phyloP scores from a whole-genome alignment of 2,329 filamentous ascomycete species.

The Xylariaceae sp. region DNA sequence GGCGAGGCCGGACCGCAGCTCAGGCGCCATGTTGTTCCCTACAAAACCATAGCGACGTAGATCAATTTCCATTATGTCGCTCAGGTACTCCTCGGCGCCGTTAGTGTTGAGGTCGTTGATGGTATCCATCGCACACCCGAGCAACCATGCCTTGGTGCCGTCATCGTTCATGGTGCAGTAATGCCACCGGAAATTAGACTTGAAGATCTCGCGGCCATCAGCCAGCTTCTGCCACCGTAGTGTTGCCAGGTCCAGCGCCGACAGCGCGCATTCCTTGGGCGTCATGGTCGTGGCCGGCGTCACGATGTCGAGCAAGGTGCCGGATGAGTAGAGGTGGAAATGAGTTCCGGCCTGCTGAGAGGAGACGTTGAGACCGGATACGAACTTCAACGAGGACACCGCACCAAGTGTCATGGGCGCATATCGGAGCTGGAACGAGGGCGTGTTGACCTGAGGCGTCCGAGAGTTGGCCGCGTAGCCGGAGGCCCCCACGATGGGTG shows the following conservation, averaged over 20 bases:
- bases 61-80: slow-evolving; percentile 91
- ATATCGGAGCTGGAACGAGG: slow-evolving; percentile 65
- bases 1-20: slow-evolving; percentile 44
- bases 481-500: slow-evolving; percentile 51
- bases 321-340: slow-evolving; percentile 92
- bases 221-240: slow-evolving; percentile 93
- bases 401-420: slow-evolving; percentile 81
- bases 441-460: slow-evolving; percentile 60
- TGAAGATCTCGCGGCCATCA: slow-evolving; percentile 90
- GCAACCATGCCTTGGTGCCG: slow-evolving; percentile 91
- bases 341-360: slow-evolving; percentile 87
- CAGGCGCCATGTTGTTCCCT: slow-evolving; percentile 64
- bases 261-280: slow-evolving; percentile 82
- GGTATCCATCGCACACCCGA: slow-evolving; percentile 81
- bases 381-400: slow-evolving; percentile 85
- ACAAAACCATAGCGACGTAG: slow-evolving; percentile 85
- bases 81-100: slow-evolving; percentile 83
- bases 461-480: slow-evolving; percentile 65
- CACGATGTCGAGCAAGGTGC: slow-evolving; percentile 87
- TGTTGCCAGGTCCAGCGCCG: slow-evolving; percentile 78
- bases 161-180: slow-evolving; percentile 96
- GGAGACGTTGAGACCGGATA: slow-evolving; percentile 79
- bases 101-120: slow-evolving; percentile 61
- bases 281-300: slow-evolving; percentile 86
- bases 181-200: slow-evolving; percentile 90